Percentiles rank a stretch among this genome's conserved stretches.
Evolutionary conservation across 2,329 filamentous ascomycete genomes (phyloP).

Genomic region (Nothomitra cinnamomea): DNA sequence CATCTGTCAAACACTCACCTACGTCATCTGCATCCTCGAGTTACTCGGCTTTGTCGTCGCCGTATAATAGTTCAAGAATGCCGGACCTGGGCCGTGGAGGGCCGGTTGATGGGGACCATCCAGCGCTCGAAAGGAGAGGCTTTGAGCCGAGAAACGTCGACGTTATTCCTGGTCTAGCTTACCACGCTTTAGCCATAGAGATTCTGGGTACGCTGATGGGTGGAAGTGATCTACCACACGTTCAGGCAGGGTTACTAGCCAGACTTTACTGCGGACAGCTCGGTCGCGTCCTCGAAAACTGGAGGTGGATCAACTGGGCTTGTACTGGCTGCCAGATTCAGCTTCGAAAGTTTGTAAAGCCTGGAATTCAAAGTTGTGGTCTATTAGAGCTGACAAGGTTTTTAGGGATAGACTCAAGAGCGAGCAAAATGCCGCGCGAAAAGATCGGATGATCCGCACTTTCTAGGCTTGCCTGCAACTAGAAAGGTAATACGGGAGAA

Average conservation of each 20-base stretch:
- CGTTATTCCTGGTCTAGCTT: constrained; percentile 73
- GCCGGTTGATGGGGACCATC: neutral
- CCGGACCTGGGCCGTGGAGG: neutral
- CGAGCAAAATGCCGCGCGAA: constrained; percentile 23
- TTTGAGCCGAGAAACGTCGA: constrained; percentile 49
- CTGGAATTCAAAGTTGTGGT: no score
- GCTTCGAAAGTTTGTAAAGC: constrained; percentile 47
- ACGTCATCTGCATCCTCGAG: constrained; percentile 6
- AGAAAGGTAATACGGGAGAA: constrained; percentile 45
- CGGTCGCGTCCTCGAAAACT: constrained; percentile 74
- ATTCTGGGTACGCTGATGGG: constrained; percentile 72
- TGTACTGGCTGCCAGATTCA: constrained; percentile 50
- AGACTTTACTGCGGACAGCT: constrained; percentile 82
- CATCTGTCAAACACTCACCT: constrained; percentile 5
- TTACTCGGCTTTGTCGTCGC: neutral
- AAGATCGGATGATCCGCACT: constrained; percentile 54
- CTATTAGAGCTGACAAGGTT: neutral
- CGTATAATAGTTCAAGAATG: neutral
- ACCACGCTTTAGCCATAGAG: constrained; percentile 72
- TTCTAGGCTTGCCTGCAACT: constrained; percentile 92
- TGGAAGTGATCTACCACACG: constrained; percentile 63
- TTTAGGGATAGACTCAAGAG: constrained; percentile 16
- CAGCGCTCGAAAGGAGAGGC: neutral
- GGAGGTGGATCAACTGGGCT: constrained; percentile 47
- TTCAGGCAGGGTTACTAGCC: constrained; percentile 70